Conservation (phyloP, 805 yeast genomes). For the Metschnikowia drakensbergensis region DNA sequence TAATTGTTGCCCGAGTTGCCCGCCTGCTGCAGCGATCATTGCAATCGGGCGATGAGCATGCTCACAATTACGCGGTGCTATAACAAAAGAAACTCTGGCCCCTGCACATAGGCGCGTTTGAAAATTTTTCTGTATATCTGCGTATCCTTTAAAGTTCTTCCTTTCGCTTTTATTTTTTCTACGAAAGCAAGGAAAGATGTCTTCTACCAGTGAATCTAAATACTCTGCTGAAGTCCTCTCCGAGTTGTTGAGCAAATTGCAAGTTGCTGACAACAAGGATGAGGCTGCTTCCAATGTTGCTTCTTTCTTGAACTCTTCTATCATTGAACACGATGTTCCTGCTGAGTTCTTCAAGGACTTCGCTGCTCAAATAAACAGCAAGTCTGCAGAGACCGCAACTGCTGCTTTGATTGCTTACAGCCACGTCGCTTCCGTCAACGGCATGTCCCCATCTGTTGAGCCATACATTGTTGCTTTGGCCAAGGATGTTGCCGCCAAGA, state of each 20-base stretch:
- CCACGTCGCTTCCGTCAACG: constrained; percentile 79
- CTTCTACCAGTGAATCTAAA: constrained; percentile 48
- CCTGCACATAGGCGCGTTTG: constrained; percentile 14
- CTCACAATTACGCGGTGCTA: constrained; percentile 13
- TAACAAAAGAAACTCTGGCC: constrained; percentile 13
- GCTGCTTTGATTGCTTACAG: constrained; percentile 81
- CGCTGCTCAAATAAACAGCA: constrained; percentile 70
- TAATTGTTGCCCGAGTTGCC: no score
- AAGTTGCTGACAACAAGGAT: constrained; percentile 87
- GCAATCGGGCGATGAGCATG: constrained; percentile 5
- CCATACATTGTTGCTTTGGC: constrained; percentile 85
- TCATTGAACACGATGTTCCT: constrained; percentile 98
- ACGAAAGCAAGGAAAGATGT: constrained; percentile 34
- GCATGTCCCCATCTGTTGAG: constrained; percentile 88
- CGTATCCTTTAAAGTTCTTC: constrained; percentile 15
- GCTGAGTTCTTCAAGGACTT: constrained; percentile 77
- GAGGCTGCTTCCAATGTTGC: constrained; percentile 88
- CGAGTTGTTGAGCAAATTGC: constrained; percentile 88
- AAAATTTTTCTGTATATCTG: constrained; percentile 17
- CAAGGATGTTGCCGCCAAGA: constrained; percentile 63
- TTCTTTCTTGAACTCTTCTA: constrained; percentile 91
- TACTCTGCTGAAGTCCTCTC: constrained; percentile 77
- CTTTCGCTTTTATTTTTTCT: constrained; percentile 14
- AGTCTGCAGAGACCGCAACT: constrained; percentile 57
- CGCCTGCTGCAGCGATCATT: background rate